Evolutionary conservation across 257 asterid genomes (phyloP).

Genomic region (Plectranthus barbatus): DNA sequence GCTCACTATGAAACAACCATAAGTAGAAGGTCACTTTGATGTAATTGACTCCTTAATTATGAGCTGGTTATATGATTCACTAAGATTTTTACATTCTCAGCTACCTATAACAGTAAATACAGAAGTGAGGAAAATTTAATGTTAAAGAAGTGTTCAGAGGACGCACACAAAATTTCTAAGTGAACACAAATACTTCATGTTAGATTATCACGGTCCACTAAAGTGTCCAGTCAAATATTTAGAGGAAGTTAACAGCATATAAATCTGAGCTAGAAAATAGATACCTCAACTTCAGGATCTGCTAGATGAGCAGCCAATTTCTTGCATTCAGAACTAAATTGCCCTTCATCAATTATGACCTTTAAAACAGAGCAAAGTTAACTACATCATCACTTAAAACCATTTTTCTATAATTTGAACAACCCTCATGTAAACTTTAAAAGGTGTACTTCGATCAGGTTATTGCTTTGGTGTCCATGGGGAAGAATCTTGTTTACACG

Average conservation of each 20-base stretch:
- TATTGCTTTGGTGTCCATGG: constrained; percentile 78
- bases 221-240: constrained; percentile 4
- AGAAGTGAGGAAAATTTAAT: background rate
- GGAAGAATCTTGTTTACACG: constrained; percentile 88
- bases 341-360: constrained; percentile 89
- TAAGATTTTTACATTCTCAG: background rate
- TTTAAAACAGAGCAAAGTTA: constrained; percentile 18
- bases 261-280: constrained; percentile 11
- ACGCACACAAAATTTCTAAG: background rate
- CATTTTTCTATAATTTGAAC: background rate
- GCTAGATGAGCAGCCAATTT: constrained; percentile 91
- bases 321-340: constrained; percentile 78
- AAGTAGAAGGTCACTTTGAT: background rate
- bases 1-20: background rate
- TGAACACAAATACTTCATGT: background rate
- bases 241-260: background rate
- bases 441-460: constrained; percentile 70
- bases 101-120: background rate
- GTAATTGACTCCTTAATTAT: background rate
- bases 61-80: constrained; percentile 4
- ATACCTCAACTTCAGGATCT: constrained; percentile 97
- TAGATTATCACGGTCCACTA: constrained; percentile 4
- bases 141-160: background rate
- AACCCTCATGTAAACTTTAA: constrained; percentile 4
- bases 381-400: constrained; percentile 3